Conservation (phyloP, 495 filamentous ascomycete genomes). For the Daldinia grandis region DNA sequence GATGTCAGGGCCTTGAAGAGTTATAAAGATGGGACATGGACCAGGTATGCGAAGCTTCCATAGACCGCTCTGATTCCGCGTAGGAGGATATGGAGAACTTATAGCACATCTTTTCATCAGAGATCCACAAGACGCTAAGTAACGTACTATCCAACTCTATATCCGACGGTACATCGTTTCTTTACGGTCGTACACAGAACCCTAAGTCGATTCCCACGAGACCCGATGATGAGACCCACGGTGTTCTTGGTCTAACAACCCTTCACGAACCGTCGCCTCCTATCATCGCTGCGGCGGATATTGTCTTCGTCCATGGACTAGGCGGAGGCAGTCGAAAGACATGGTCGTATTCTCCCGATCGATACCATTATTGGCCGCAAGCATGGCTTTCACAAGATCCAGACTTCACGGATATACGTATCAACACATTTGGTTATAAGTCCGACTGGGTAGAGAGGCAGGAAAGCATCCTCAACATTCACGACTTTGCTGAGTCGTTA, state of each 20-base stretch:
- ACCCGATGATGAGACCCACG: conserved; percentile 9
- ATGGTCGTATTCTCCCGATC: conserved; percentile 39
- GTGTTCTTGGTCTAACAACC: conserved; percentile 48
- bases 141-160: conserved; percentile 4
- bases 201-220: conserved; percentile 1
- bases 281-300: conserved; percentile 35
- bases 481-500: conserved; percentile 56
- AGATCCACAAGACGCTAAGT: not conserved
- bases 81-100: too few relatives aligned
- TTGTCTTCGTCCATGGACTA: conserved; percentile 51
- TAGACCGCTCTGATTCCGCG: too few relatives aligned
- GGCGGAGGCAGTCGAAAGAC: conserved; percentile 48
- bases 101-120: too few relatives aligned
- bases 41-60: too few relatives aligned
- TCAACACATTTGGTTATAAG: conserved; percentile 46
- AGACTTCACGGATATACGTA: conserved; percentile 40
- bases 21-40: too few relatives aligned
- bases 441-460: conserved; percentile 43
- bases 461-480: conserved; percentile 51
- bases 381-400: conserved; percentile 44
- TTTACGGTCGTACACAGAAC: conserved; percentile 1
- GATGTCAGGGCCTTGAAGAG: too few relatives aligned
- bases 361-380: conserved; percentile 44
- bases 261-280: conserved; percentile 45
- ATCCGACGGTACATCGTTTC: conserved; percentile 4